Percentiles rank a stretch among this genome's conserved stretches.
Conservation (phyloP, 371 early-diverging fungal species). For the Smittium mucronatum region DNA sequence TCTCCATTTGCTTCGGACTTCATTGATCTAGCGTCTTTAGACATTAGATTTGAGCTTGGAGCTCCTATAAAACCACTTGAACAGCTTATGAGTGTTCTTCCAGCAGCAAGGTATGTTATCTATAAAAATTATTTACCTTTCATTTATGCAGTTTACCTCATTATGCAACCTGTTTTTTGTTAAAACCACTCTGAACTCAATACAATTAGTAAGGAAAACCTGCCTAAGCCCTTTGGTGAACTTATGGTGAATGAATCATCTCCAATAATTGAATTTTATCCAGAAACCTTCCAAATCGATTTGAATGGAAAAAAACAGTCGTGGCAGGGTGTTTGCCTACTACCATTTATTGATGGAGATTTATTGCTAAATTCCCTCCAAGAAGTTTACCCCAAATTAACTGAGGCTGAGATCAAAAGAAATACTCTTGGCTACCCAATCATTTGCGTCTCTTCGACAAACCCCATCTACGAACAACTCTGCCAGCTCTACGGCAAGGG, state of each 20-base stretch:
- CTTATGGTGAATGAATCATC: constrained; percentile 74
- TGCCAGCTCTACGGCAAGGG: constrained; percentile 22
- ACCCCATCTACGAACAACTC: constrained; percentile 25
- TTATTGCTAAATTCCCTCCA: constrained; percentile 65
- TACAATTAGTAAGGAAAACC: constrained; percentile 12
- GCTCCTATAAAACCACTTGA: constrained; percentile 90
- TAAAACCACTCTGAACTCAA: too few species aligned
- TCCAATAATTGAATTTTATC: constrained; percentile 90
- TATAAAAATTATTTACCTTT: too few species aligned
- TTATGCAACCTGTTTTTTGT: too few species aligned
- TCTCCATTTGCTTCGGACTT: constrained; percentile 82
- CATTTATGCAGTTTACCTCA: too few species aligned
- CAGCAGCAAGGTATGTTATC: constrained; percentile 62
- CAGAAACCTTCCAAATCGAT: constrained; percentile 83
- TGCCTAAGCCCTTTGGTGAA: constrained; percentile 62
- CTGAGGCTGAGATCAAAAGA: constrained; percentile 54
- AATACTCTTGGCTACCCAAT: constrained; percentile 61
- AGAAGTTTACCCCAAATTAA: constrained; percentile 49
- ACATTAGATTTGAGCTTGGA: constrained; percentile 63
- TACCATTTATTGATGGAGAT: constrained; percentile 85
- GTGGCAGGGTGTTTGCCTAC: constrained; percentile 95
- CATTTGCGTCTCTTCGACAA: constrained; percentile 37
- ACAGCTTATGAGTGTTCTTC: constrained; percentile 97
- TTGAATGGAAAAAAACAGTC: constrained; percentile 93
- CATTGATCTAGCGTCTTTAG: constrained; percentile 53